A percentile compares a stretch with the other conserved stretches of the same genome.
These are phyloP conservation scores for Fusarium miscanthi DNA, from an alignment of 2,329 filamentous ascomycete species.

Conservation along the genomic window DNA sequence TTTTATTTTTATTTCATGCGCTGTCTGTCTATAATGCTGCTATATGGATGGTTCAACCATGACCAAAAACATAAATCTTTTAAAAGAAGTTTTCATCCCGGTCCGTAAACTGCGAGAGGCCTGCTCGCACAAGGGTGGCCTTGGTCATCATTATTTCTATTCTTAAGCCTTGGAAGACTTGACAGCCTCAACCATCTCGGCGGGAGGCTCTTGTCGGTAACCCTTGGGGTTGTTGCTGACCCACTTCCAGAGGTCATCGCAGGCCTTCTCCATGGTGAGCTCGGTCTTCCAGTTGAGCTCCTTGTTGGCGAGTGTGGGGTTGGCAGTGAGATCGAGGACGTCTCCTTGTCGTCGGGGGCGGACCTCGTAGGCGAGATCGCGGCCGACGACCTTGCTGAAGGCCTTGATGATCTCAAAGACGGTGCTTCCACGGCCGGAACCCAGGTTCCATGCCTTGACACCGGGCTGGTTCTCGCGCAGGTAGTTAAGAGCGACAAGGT, in stretches of 20 bases:
- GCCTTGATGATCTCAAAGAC: constrained; percentile 98
- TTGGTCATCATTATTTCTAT: constrained; percentile 14
- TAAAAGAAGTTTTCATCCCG: constrained; percentile 12
- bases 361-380: constrained; percentile 87
- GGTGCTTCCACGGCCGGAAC: constrained; percentile 92
- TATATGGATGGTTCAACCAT: constrained; percentile 34
- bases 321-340: constrained; percentile 93
- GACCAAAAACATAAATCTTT: constrained; percentile 36
- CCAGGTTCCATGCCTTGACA: constrained; percentile 95
- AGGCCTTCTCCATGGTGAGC: constrained; percentile 90
- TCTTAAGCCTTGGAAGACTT: constrained; percentile 55
- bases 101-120: constrained; percentile 27
- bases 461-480: constrained; percentile 86
- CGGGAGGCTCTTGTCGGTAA: constrained; percentile 90
- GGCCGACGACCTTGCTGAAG: constrained; percentile 88
- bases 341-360: constrained; percentile 85
- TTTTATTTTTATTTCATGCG: constrained; percentile 30
- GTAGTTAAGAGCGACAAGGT: constrained; percentile 90
- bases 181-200: constrained; percentile 76
- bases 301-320: constrained; percentile 85
- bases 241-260: constrained; percentile 95
- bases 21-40: constrained; percentile 41
- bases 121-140: constrained; percentile 29
- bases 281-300: constrained; percentile 95
- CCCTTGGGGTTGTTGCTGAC: constrained; percentile 96